These are phyloP conservation scores for Rhizopogon vinicolor DNA, from an alignment of 768 basidiomycete genomes.

Conservation along the genomic window DNA sequence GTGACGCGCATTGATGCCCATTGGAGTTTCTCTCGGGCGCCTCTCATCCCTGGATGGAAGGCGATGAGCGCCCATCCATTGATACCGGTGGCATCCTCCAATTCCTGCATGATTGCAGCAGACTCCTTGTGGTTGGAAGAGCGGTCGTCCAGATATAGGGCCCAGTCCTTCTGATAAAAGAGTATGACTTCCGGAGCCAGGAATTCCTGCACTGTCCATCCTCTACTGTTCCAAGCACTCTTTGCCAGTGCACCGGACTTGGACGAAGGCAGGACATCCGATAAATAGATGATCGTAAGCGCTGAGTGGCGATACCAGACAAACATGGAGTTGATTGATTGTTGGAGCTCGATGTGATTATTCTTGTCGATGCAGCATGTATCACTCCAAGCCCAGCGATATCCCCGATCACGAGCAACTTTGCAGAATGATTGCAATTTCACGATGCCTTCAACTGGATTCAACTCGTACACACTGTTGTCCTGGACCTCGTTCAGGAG, in stretches of 20 bases:
- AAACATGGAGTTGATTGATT: conserved; percentile 11
- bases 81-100: neutral
- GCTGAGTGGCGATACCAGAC: conserved; percentile 8
- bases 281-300: conserved; percentile 4
- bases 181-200: neutral
- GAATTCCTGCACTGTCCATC: neutral
- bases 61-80: neutral
- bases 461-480: neutral
- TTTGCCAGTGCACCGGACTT: neutral
- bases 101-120: neutral
- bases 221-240: neutral
- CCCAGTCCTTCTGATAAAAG: neutral
- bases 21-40: neutral
- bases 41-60: neutral
- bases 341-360: conserved; percentile 6
- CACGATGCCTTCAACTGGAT: neutral
- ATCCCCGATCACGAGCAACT: neutral
- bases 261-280: neutral
- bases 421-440: neutral
- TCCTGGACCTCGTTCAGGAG: neutral
- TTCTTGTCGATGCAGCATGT: conserved; percentile 7
- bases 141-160: neutral
- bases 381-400: conserved; percentile 4
- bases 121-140: neutral
- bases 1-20: neutral